These are phyloP conservation scores for Epichloe elymi DNA, from an alignment of 2,329 filamentous ascomycete genomes.

Conservation along the genomic window DNA sequence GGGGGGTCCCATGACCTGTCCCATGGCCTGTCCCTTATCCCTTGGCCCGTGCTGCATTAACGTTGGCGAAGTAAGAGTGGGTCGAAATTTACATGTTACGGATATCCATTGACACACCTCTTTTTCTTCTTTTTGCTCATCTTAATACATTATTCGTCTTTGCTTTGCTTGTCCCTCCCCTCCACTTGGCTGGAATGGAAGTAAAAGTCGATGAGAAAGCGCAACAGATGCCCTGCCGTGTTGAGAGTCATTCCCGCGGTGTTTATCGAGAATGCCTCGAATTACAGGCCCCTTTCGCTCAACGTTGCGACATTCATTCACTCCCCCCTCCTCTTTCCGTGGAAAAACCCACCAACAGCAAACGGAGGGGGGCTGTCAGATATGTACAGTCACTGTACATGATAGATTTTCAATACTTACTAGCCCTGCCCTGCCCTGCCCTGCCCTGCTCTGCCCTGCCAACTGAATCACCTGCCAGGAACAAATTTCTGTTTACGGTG, in stretches of 20 bases:
- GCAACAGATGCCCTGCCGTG: no score
- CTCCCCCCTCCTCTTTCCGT: not conserved
- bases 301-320: not conserved
- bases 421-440: not conserved
- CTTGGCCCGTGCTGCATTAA: constrained; percentile 2
- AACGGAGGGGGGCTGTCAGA: not conserved
- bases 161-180: not conserved
- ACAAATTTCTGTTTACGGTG: not conserved
- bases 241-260: not conserved
- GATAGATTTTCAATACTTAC: no score
- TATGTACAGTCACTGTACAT: no score
- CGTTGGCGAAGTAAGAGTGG: constrained; percentile 13
- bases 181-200: no score
- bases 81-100: constrained; percentile 14
- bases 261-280: no score
- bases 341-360: not conserved
- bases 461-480: not conserved
- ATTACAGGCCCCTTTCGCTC: no score
- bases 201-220: no score
- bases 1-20: constrained; percentile 1
- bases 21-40: not conserved
- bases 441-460: not conserved
- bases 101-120: constrained; percentile 7
- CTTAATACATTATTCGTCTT: no score
- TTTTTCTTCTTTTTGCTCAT: no score